Evolutionary conservation across 164 flowering plant genomes (phyloP).

Genomic region (Hamamelis virginiana): DNA sequence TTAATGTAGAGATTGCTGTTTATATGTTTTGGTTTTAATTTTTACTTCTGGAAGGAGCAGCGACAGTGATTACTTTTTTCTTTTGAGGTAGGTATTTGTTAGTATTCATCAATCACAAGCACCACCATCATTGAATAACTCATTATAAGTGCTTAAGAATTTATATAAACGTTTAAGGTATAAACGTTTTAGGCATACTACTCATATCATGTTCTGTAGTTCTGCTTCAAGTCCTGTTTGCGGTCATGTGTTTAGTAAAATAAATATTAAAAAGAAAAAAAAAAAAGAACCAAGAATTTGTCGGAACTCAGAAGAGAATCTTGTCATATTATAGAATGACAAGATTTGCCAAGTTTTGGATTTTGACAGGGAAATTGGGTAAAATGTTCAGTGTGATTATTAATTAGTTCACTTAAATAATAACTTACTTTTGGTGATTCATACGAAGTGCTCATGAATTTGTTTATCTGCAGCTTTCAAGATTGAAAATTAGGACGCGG

Average conservation of each 20-base stretch:
- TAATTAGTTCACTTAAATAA: neutral
- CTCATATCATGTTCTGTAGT: neutral
- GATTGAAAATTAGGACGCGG: slow-evolving; percentile 44
- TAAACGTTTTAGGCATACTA: neutral
- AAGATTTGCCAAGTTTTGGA: neutral
- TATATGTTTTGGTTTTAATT: neutral
- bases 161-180: too few species aligned
- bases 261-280: too few species aligned
- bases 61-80: neutral
- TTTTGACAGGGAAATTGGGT: neutral
- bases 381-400: neutral
- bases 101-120: neutral
- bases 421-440: neutral
- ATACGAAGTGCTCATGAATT: neutral
- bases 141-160: too few species aligned
- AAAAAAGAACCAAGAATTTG: too few species aligned
- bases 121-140: too few species aligned
- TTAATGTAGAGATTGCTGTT: neutral
- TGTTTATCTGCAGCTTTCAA: slow-evolving; percentile 46
- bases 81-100: neutral
- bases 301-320: too few species aligned
- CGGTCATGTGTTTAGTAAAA: neutral
- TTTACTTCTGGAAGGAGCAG: slow-evolving; percentile 4
- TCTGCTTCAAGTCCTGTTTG: neutral
- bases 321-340: too few species aligned